Conservation (phyloP, 768 basidiomycete species). For the Lenzites betulinus region DNA sequence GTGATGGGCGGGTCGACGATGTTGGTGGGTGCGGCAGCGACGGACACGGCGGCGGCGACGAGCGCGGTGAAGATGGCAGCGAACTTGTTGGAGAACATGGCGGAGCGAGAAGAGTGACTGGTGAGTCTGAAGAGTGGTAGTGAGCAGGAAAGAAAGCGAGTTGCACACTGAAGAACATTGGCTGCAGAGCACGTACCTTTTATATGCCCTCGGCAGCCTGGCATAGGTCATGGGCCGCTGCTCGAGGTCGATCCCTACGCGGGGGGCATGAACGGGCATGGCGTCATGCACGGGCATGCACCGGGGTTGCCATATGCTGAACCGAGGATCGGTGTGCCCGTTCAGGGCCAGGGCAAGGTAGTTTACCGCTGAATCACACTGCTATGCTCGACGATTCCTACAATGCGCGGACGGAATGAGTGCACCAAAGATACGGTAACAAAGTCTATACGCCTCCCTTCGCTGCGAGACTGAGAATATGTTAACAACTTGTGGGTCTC, state of each 20-base stretch:
- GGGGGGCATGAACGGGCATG: background rate
- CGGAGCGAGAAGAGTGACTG: background rate
- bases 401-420: too few species aligned
- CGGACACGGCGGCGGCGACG: conserved; percentile 35
- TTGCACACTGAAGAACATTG: background rate
- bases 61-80: conserved; percentile 20
- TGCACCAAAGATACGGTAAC: too few species aligned
- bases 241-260: background rate
- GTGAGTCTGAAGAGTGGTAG: background rate
- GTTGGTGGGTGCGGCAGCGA: conserved; percentile 32
- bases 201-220: background rate
- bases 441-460: too few species aligned
- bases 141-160: background rate
- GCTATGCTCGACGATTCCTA: too few species aligned
- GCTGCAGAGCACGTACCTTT: background rate
- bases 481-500: too few species aligned
- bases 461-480: too few species aligned
- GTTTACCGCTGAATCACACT: too few species aligned
- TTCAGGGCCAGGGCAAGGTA: too few species aligned
- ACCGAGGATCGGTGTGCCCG: too few species aligned
- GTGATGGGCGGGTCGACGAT: conserved; percentile 44
- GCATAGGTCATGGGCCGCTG: background rate
- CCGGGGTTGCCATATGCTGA: too few species aligned
- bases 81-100: conserved; percentile 22
- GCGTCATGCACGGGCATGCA: too few species aligned